Evolutionary conservation across 768 basidiomycete species (phyloP).

Genomic region (Filobasidium floriforme): DNA sequence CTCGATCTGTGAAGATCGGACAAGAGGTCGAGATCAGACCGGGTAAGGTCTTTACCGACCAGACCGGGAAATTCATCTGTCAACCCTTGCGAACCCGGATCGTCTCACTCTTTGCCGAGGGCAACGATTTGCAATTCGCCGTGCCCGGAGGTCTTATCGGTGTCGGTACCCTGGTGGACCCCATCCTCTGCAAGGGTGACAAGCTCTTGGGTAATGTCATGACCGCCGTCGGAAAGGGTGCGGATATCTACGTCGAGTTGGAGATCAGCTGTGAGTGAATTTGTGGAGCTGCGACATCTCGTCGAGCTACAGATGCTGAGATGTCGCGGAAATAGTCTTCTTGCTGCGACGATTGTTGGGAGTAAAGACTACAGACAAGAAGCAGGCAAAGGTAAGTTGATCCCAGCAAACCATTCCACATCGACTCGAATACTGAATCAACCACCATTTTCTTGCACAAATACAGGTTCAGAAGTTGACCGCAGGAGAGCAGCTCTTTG

Average conservation of each 20-base stretch:
- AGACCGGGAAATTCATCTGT: constrained; percentile 77
- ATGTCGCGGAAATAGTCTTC: constrained; percentile 53
- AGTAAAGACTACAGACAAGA: constrained; percentile 98
- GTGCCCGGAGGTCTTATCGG: constrained; percentile 97
- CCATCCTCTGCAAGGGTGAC: constrained; percentile 93
- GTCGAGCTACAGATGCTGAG: no score
- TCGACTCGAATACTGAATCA: not conserved
- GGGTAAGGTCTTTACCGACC: constrained; percentile 93
- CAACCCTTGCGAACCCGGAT: constrained; percentile 88
- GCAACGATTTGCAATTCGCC: constrained; percentile 85
- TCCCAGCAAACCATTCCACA: not conserved
- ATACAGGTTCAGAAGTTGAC: constrained; percentile 60
- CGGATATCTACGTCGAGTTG: constrained; percentile 70
- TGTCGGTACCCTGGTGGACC: constrained; percentile 94
- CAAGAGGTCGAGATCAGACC: constrained; percentile 95
- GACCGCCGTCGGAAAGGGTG: constrained; percentile 87
- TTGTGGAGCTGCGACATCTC: not conserved
- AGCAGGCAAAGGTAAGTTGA: constrained; percentile 67
- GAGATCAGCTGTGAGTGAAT: constrained; percentile 44
- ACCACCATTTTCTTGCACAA: not conserved
- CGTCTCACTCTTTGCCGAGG: constrained; percentile 88
- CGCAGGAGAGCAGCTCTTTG: constrained; percentile 84
- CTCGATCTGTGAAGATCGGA: constrained; percentile 96
- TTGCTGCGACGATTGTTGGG: constrained; percentile 90
- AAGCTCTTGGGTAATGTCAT: constrained; percentile 93